These are phyloP conservation scores for Pyricularia grisea DNA, from an alignment of 2,329 filamentous ascomycete species.

Conservation along the genomic window DNA sequence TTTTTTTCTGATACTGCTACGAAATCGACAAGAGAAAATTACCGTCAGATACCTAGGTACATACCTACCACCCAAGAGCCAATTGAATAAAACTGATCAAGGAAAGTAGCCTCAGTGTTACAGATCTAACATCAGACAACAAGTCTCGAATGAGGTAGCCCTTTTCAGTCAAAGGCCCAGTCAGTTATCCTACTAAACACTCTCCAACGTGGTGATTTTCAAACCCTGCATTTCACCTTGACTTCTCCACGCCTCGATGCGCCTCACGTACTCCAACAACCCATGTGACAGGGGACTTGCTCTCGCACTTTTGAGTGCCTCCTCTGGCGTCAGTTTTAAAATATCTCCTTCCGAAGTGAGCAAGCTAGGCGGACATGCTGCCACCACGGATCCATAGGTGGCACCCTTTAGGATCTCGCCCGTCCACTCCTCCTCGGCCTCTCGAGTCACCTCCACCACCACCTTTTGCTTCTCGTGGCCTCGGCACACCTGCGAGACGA, in stretches of 20 bases:
- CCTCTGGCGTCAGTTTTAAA: not conserved
- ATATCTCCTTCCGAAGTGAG: not conserved
- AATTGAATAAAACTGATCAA: not conserved
- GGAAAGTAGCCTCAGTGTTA: not conserved
- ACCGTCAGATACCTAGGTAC: no score
- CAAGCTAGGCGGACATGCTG: not conserved
- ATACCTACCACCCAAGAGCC: no score
- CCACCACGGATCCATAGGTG: not conserved
- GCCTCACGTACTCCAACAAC: not conserved
- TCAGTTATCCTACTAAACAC: not conserved
- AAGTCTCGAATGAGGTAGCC: not conserved
- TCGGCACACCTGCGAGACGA: not conserved
- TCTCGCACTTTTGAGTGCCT: not conserved
- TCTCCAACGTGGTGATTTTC: not conserved
- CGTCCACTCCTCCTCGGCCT: not conserved
- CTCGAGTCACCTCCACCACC: not conserved
- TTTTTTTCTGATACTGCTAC: no score
- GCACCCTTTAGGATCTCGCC: not conserved
- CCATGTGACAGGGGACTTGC: not conserved
- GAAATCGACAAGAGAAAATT: no score
- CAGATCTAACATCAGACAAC: not conserved
- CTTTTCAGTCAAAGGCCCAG: not conserved
- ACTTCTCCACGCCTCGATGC: not conserved
- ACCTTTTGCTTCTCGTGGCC: not conserved
- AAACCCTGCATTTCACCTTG: not conserved